Base-by-base conservation (phyloP, 208 protist species). In the Trypanosomatidae sp. region DNA sequence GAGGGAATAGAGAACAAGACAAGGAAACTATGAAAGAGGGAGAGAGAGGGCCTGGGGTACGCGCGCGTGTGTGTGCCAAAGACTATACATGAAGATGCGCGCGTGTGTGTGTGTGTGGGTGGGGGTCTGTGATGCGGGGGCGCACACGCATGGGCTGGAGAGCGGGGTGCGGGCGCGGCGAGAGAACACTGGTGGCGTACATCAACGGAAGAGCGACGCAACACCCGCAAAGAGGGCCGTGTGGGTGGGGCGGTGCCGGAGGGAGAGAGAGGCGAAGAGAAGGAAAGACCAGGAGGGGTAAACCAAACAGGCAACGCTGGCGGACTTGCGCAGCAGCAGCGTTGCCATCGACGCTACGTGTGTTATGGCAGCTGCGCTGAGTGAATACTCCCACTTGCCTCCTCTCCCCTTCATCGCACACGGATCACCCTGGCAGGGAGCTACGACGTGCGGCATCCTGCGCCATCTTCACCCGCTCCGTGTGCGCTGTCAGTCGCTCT, bases 361-460 rank as follows among this genome's bases (percentile, higher is more conserved):
- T 28, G 7, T 15, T 9, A 55, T 30, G 53, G 25, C 22, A 28
- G 25, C 53, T 33, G 53, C 25, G 22, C 53, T 59, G 0, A 7
- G 53, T 33, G 25, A 7, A 7, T 17, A 36, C 19, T 9, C 53
- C 9, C 19, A 10, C 33, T 19, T 17, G 30, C 58, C 19, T 15
- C 15, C 17, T 6, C 6, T 12, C 58, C 30, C 58, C 33, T 4
- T 33, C 41, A 5, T 8, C 41, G 2, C 36, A 17, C 62, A 47
- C 30, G 9, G 15, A 12, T 66, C 70, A 67, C 43, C 25, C 46
- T 39, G 71, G 33, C 55, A 76, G 47, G 28, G 76, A 82, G 28
- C 73, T 78, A 22, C 77, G 71, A 7, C 88, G 85, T 41, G 80
- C 73, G 5, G 74, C 73, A 5, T 90, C 80, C 67, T 88, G 80